Evolutionary conservation across 1,284 basidiomycete genomes (phyloP), one percentile per base, ranked within the genome.

Genomic region (Quambalaria eucalypti): DNA sequence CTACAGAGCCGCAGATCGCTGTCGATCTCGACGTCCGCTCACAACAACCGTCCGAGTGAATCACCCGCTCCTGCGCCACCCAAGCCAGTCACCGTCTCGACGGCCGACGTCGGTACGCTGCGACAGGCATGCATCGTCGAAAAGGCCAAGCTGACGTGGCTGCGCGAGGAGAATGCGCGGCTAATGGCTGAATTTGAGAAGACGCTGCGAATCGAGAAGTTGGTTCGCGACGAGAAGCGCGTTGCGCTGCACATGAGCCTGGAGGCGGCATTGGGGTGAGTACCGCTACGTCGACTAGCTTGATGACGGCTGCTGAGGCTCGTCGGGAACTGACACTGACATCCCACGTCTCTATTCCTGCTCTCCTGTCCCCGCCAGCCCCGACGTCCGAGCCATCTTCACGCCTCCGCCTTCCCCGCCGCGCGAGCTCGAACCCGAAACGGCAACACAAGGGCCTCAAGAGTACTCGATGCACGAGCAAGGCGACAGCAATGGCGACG

Each of bases 371-470:
- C 23, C 2, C 12, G 9, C 3, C 54, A 51, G 54, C 14, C 54
- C 56, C 31, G 66, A 70, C 48, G 65, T 68, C 5, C 59, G 60
- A 38, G 67, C 65, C 1, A 68, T 71, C 36, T 68, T 68, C n/a
- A 60, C 51, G 9, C 69, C 69, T 1, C 64, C 62, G 10, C 28
- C 55, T 7, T 62, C 64, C 28, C 67, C 64, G 4, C 48, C 31
- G 6, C 33, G 44, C 14, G 46, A n/a, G n/a, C n/a, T n/a, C n/a
- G n/a, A n/a, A n/a, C n/a, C n/a, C n/a, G n/a, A n/a, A n/a, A n/a
- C n/a, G n/a, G n/a, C n/a, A n/a, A n/a, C n/a, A n/a, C n/a, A n/a
- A n/a, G n/a, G n/a, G n/a, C n/a, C n/a, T n/a, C n/a, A n/a, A n/a
- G n/a, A n/a, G n/a, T n/a, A n/a, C n/a, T n/a, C n/a, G n/a, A n/a